Evolutionary conservation across 2,329 filamentous ascomycete species (phyloP), one percentile per base, ranked within the genome.

Genomic region (Cordyceps fumosorosea): DNA sequence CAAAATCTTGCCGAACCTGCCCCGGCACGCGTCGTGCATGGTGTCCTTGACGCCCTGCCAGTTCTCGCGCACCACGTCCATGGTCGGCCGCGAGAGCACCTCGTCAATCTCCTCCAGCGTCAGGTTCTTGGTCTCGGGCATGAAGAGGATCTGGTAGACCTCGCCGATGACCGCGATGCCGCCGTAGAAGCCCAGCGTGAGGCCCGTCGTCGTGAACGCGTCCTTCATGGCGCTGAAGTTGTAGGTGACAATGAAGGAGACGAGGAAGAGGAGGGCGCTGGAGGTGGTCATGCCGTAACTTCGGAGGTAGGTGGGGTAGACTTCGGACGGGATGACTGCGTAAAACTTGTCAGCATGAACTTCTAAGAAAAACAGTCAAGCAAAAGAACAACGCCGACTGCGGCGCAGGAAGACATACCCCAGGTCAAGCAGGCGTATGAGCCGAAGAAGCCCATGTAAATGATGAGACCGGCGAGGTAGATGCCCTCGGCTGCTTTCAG

Each of bases 281-380:
- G 85, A 87, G 0, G 83, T 87, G 5, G 86, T 88, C 88, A 91
- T 90, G 64, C 88, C 88, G 72, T 90, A 90, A 12, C 80, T 84
- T 56, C 88, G 82, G 0, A 90, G 81, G 69, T 90, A 90, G 0
- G 88, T 90, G 0, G 87, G 88, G 72, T 89, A 90, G 6, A 88
- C 85, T 67, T 91, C 88, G 0, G 84, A 82, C 0, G 88, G 88
- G 2, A 87, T 74, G 10, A 87, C 85, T 64, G 20, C 8, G 34
- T 12, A n/a, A 2, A 18, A 20, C 10, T 10, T 42, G 56, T 58
- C 51, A 58, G 45, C 16, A 58, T 42, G 6, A 7, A 12, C 16
- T 40, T 37, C 29, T 32, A 37, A 14, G 34, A 37, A 37, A 8
- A 37, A 14, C 10, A 14, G 11, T n/a, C 20, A 24, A 18, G 12